Conservation (phyloP, 1,284 basidiomycete species). For the Calocybe gambosa region DNA sequence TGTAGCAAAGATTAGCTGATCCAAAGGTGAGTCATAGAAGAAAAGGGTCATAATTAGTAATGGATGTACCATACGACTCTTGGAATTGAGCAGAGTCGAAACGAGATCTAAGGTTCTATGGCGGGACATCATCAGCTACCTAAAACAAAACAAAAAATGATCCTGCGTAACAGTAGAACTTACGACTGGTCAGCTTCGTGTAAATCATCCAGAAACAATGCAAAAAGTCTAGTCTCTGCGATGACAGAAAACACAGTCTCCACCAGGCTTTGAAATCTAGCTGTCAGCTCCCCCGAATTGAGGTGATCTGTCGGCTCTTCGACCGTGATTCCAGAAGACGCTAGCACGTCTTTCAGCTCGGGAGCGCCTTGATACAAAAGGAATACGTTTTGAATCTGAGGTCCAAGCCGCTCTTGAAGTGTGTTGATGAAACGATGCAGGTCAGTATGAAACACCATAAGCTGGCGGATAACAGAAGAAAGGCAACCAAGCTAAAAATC, state of each 20-base stretch:
- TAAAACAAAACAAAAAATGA: not conserved
- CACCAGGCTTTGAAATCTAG: constrained; percentile 61
- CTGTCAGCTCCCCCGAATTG: constrained; percentile 52
- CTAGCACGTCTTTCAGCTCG: constrained; percentile 57
- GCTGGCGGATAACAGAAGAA: constrained; percentile 61
- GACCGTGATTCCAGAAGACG: constrained; percentile 45
- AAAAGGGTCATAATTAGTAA: not conserved
- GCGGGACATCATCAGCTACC: not conserved
- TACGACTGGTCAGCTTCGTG: constrained; percentile 69
- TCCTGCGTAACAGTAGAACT: constrained; percentile 17
- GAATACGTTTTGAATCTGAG: constrained; percentile 61
- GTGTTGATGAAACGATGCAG: constrained; percentile 58
- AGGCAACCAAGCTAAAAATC: constrained; percentile 51
- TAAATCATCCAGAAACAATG: constrained; percentile 64
- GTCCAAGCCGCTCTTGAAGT: constrained; percentile 53
- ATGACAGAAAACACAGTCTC: constrained; percentile 64
- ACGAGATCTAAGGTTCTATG: constrained; percentile 57
- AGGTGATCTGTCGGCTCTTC: constrained; percentile 48
- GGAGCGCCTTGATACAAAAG: constrained; percentile 65
- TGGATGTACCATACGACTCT: constrained; percentile 50
- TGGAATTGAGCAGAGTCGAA: constrained; percentile 54
- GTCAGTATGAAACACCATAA: constrained; percentile 67
- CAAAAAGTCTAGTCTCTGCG: constrained; percentile 60
- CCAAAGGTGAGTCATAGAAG: not conserved
- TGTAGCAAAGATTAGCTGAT: constrained; percentile 59